These are phyloP conservation scores for Wolfiporia cocos DNA, from an alignment of 1,284 basidiomycete species.

Conservation along the genomic window DNA sequence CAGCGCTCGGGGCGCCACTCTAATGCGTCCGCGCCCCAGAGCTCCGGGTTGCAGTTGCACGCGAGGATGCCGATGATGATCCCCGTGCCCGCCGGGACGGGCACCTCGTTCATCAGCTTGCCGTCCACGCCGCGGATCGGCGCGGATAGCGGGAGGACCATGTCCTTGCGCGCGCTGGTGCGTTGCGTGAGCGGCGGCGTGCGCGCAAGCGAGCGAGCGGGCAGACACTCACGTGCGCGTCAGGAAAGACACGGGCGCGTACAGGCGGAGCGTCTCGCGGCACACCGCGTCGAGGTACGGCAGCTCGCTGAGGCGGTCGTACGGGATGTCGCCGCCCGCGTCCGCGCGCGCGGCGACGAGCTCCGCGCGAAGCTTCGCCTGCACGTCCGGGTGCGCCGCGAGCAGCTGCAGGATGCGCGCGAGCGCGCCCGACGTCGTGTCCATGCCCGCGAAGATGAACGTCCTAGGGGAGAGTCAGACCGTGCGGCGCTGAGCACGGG, in stretches of 20 bases:
- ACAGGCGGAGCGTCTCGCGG: slow-evolving; percentile 12
- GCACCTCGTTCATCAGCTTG: slow-evolving; percentile 29
- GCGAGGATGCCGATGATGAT: slow-evolving; percentile 33
- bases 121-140: slow-evolving; percentile 37
- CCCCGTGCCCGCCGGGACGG: slow-evolving; percentile 38
- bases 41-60: slow-evolving; percentile 31
- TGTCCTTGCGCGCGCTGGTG: slow-evolving; percentile 33
- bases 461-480: slow-evolving; percentile 6
- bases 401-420: slow-evolving; percentile 8
- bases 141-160: slow-evolving; percentile 41
- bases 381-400: slow-evolving; percentile 9
- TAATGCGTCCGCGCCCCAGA: slow-evolving; percentile 9
- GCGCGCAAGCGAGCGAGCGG: background rate
- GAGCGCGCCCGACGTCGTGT: slow-evolving; percentile 10
- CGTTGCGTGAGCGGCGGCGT: no score
- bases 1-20: slow-evolving; percentile 12
- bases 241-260: slow-evolving; percentile 6
- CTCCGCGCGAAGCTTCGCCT: slow-evolving; percentile 10
- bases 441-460: slow-evolving; percentile 10
- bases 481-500: slow-evolving; percentile 10
- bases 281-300: slow-evolving; percentile 13
- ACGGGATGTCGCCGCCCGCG: slow-evolving; percentile 7
- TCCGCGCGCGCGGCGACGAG: slow-evolving; percentile 5
- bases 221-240: slow-evolving; percentile 3
- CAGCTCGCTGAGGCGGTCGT: slow-evolving; percentile 9